phyloP scores from a whole-genome alignment of 1,139 yeast species.

The Yamadazyma kanchanaburiensis region DNA sequence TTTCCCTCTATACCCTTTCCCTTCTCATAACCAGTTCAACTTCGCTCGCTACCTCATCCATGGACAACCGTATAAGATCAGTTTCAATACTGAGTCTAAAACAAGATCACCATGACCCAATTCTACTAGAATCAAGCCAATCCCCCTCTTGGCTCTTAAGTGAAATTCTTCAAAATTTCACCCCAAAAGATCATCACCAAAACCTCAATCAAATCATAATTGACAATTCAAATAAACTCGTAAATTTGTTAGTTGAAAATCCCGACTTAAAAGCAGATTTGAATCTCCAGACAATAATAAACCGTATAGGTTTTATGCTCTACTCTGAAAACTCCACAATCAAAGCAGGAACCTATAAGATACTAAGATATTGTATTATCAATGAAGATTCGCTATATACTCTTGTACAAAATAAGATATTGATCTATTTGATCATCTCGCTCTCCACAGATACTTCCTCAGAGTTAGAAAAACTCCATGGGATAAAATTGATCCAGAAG shows the following conservation, averaged over 20 bases:
- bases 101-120: constrained; percentile 5
- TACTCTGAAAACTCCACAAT: constrained; percentile 60
- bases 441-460: constrained; percentile 51
- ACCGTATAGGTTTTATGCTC: constrained; percentile 58
- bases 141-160: constrained; percentile 15
- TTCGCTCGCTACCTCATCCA: constrained; percentile 1
- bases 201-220: constrained; percentile 29
- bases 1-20: neutral
- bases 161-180: constrained; percentile 13
- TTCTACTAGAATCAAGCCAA: neutral
- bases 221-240: constrained; percentile 61
- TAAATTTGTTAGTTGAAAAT: constrained; percentile 50
- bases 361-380: constrained; percentile 62
- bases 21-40: neutral
- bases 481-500: constrained; percentile 65
- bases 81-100: constrained; percentile 13
- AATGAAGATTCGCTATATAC: constrained; percentile 49
- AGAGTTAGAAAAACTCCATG: constrained; percentile 72
- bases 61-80: constrained; percentile 13
- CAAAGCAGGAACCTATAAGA: constrained; percentile 71
- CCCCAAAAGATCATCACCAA: constrained; percentile 4
- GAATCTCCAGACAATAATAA: constrained; percentile 58
- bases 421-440: constrained; percentile 61
- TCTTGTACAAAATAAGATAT: constrained; percentile 50
- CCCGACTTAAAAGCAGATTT: constrained; percentile 67